Evolutionary conservation across 139 green algal species (phyloP).

Genomic region (Choricystis sp.): DNA sequence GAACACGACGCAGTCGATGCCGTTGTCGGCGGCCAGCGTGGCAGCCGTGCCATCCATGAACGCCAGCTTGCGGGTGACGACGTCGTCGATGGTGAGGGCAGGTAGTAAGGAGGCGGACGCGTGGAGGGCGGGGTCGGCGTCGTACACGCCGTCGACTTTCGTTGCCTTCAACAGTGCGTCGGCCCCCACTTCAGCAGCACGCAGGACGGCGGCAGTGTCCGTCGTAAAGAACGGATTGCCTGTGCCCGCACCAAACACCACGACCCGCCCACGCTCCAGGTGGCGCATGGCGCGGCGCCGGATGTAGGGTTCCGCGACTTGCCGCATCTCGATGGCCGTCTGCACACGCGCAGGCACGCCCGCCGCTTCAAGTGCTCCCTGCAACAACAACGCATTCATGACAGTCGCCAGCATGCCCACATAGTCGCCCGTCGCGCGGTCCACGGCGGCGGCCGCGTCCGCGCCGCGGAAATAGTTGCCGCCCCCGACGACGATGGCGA

Average conservation of each 20-base stretch:
- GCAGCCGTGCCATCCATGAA: constrained; percentile 97
- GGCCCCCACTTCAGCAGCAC: constrained; percentile 87
- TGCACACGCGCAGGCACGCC: constrained; percentile 65
- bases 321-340: constrained; percentile 87
- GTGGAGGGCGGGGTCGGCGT: constrained; percentile 69
- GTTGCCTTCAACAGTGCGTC: constrained; percentile 87
- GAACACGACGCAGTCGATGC: constrained; percentile 84
- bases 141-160: constrained; percentile 96
- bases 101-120: constrained; percentile 37
- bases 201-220: constrained; percentile 87
- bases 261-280: constrained; percentile 79
- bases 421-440: constrained; percentile 87
- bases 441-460: constrained; percentile 51
- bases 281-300: constrained; percentile 81
- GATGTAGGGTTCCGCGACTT: constrained; percentile 97
- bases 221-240: constrained; percentile 99
- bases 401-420: constrained; percentile 97
- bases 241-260: constrained; percentile 91
- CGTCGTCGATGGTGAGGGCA: constrained; percentile 43
- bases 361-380: constrained; percentile 44
- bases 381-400: constrained; percentile 92
- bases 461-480: constrained; percentile 92
- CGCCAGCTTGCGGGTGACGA: constrained; percentile 29
- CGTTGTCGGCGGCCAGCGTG: constrained; percentile 94
- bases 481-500: constrained; percentile 90